phyloP scores from a whole-genome alignment of 2,329 filamentous ascomycete genomes.

The Chalaropsis thielavioides region DNA sequence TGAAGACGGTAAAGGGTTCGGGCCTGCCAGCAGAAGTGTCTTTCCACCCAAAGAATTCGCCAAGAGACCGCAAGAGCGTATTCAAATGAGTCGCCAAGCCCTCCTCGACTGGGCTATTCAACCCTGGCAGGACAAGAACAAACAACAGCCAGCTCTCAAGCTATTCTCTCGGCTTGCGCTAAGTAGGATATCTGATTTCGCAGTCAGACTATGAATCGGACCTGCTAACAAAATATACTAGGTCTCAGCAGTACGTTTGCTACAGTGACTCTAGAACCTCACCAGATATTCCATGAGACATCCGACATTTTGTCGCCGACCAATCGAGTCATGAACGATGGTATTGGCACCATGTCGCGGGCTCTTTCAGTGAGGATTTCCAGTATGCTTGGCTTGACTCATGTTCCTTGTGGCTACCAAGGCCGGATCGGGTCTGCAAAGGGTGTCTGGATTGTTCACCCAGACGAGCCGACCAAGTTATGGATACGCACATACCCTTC shows the following conservation, averaged over 20 bases:
- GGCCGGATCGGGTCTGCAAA: slow-evolving; percentile 59
- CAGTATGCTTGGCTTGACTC: slow-evolving; percentile 33
- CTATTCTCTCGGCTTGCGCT: slow-evolving; percentile 44
- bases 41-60: slow-evolving; percentile 22
- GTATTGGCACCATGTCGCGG: slow-evolving; percentile 51
- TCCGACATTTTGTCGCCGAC: slow-evolving; percentile 29
- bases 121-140: slow-evolving; percentile 28
- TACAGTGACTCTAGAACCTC: slow-evolving; percentile 31
- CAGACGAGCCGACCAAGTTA: slow-evolving; percentile 31
- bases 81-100: slow-evolving; percentile 26
- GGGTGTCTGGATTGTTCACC: slow-evolving; percentile 57
- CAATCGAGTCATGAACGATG: slow-evolving; percentile 46
- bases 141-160: slow-evolving; percentile 36
- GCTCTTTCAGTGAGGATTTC: slow-evolving; percentile 41
- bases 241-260: slow-evolving; percentile 38
- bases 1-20: slow-evolving; percentile 34
- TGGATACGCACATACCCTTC: slow-evolving; percentile 56
- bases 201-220: not conserved
- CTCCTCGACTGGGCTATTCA: slow-evolving; percentile 42
- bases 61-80: slow-evolving; percentile 20
- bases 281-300: slow-evolving; percentile 31
- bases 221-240: slow-evolving; percentile 20
- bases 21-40: not conserved
- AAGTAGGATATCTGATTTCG: slow-evolving; percentile 26
- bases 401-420: slow-evolving; percentile 52